Base-by-base conservation (phyloP, 495 filamentous ascomycete species). In the Talaromyces trachyspermus region DNA sequence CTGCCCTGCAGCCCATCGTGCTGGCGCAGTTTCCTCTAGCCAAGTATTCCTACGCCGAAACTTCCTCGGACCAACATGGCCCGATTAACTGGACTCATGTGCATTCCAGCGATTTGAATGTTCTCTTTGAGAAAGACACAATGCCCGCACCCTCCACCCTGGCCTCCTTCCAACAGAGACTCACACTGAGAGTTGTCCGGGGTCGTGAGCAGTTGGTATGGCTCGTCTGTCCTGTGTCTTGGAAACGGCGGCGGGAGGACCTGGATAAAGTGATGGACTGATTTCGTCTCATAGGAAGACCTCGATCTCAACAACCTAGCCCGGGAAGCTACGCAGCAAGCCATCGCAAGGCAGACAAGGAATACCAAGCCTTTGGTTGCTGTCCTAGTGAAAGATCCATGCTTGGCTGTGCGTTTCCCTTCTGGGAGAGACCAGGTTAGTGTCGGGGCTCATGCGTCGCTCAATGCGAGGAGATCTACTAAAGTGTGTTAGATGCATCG, bases 11-110 rank as follows among this genome's bases (percentile, higher is more conserved):
- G 12, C 36, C 29, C 18, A 48, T 51, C n/a, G 39, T 56, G 9
- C 42, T 59, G 18, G 50, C 58, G 18, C 61, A 56, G 38, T 48
- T 70, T 11, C 36, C 59, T 15, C 54, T 73, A 5, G 61, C 62
- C 8, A 71, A 70, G 37, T 73, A 69, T 54, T 73, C 70, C 33
- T 59, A 70, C 42, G 60, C 65, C n/a, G 63, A 54, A 19, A 64
- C 57, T 2, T 47, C 62, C 14, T 46, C 59, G 24, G 54, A 60
- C 18, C 58, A 69, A 43, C 54, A 48, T 30, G 61, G 60, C 9
- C 64, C 63, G 17, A 40, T 71, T 6, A 53, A 52, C 17, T 73
- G 70, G 70, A 64, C 30, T 26, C 70, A 73, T 53, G 29, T 68
- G 4, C 58, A 61, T 32, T 60, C 64, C 3, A 61, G 57, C 9